Percentiles rank a stretch among this genome's conserved stretches.
These are phyloP conservation scores for Plasmodium cynomolgi DNA, from an alignment of 169 alveolate genomes.

Conservation along the genomic window DNA sequence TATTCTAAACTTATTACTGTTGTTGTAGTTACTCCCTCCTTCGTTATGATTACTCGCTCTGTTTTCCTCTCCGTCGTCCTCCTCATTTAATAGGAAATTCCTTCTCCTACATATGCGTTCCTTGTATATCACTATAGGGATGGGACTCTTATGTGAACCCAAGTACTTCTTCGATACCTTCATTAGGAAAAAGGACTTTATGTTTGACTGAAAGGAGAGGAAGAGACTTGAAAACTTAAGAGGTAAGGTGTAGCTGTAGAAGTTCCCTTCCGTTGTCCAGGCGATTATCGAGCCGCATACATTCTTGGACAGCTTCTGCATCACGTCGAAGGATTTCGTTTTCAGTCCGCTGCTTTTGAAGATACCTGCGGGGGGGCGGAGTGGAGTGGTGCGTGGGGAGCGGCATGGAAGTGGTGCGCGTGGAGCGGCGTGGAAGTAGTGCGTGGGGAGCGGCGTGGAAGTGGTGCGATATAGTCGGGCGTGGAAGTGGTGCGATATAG, in stretches of 20 bases:
- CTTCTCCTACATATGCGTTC: neutral
- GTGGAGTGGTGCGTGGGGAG: neutral
- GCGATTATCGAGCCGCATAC: constrained; percentile 53
- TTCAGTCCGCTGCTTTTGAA: constrained; percentile 6
- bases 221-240: constrained; percentile 58
- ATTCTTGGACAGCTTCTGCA: constrained; percentile 56
- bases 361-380: neutral
- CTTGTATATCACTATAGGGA: constrained; percentile 38
- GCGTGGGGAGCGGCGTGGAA: neutral
- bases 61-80: neutral
- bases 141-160: constrained; percentile 51
- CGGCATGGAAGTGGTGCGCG: too few relatives aligned
- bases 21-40: neutral
- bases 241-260: constrained; percentile 50
- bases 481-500: too few relatives aligned
- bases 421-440: too few relatives aligned
- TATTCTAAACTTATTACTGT: neutral
- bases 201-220: constrained; percentile 68
- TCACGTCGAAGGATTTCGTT: constrained; percentile 32
- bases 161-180: constrained; percentile 20
- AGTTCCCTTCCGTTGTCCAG: constrained; percentile 75
- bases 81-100: neutral
- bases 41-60: neutral
- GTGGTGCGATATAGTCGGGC: neutral
- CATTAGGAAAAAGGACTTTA: constrained; percentile 50